phyloP scores from a whole-genome alignment of 768 basidiomycete species.

The Serendipita vermifera region DNA sequence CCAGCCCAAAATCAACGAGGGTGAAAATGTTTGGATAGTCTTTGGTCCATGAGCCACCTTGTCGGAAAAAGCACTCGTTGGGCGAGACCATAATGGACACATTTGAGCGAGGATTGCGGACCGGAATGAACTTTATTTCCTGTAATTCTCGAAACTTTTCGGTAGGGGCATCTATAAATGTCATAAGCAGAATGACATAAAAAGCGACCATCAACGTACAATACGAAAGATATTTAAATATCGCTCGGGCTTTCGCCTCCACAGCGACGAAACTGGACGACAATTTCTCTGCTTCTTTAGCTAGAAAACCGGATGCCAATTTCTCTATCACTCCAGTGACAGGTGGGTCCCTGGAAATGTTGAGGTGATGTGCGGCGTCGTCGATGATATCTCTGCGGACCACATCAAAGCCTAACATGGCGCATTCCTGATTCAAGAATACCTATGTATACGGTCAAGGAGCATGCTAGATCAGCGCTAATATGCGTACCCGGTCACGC shows the following conservation, averaged over 20 bases:
- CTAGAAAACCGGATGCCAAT: too few relatives aligned
- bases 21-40: conserved; percentile 73
- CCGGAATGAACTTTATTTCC: conserved; percentile 53
- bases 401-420: conserved; percentile 58
- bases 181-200: neutral
- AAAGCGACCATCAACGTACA: conserved; percentile 38
- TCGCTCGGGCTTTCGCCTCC: conserved; percentile 39
- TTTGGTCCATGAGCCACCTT: conserved; percentile 27
- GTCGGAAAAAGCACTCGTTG: conserved; percentile 50
- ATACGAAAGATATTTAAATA: conserved; percentile 56
- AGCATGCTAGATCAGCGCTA: neutral
- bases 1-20: conserved; percentile 76
- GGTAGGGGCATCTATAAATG: conserved; percentile 40
- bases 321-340: conserved; percentile 43
- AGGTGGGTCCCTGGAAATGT: conserved; percentile 57
- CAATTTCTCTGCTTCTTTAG: too few relatives aligned
- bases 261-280: too few relatives aligned
- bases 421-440: conserved; percentile 53
- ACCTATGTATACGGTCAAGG: conserved; percentile 35
- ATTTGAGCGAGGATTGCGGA: conserved; percentile 15
- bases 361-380: conserved; percentile 48
- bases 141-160: conserved; percentile 46
- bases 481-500: conserved; percentile 44
- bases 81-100: neutral
- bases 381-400: conserved; percentile 40